Evolutionary conservation across 331 rosid species (phyloP).

Genomic region (Rhamnella rubrinervis): DNA sequence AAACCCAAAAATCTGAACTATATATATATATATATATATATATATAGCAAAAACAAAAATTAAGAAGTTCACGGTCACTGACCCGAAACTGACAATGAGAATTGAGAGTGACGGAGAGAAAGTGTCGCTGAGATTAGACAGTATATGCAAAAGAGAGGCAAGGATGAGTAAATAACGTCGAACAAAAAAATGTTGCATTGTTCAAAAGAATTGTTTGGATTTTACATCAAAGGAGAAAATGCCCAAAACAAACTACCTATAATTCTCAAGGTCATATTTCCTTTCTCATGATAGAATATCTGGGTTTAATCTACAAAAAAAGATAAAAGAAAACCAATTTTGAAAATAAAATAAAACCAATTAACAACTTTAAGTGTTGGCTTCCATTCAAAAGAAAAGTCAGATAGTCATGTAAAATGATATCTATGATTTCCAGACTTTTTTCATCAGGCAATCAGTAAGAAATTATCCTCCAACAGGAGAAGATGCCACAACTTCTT

Average conservation of each 20-base stretch:
- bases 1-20: no score
- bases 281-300: constrained; percentile 89
- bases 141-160: no score
- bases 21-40: no score
- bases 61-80: no score
- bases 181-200: no score
- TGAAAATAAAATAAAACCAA: neutral
- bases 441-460: constrained; percentile 81
- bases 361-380: constrained; percentile 16
- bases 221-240: constrained; percentile 14
- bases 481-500: constrained; percentile 84
- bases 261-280: constrained; percentile 95
- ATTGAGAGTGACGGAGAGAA: no score
- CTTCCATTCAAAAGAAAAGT: constrained; percentile 16
- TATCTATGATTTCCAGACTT: constrained; percentile 98
- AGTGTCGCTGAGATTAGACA: no score
- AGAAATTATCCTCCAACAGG: constrained; percentile 97
- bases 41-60: no score
- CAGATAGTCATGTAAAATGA: constrained; percentile 51
- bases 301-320: constrained; percentile 69
- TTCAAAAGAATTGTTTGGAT: constrained; percentile 58
- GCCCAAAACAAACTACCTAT: constrained; percentile 61
- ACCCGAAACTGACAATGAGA: no score
- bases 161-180: no score
- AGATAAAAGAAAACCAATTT: neutral